A percentile compares a stretch with the other conserved stretches of the same genome.
These are phyloP conservation scores for Teratosphaeria gauchensis DNA, from an alignment of 2,329 filamentous ascomycete genomes.

Conservation along the genomic window DNA sequence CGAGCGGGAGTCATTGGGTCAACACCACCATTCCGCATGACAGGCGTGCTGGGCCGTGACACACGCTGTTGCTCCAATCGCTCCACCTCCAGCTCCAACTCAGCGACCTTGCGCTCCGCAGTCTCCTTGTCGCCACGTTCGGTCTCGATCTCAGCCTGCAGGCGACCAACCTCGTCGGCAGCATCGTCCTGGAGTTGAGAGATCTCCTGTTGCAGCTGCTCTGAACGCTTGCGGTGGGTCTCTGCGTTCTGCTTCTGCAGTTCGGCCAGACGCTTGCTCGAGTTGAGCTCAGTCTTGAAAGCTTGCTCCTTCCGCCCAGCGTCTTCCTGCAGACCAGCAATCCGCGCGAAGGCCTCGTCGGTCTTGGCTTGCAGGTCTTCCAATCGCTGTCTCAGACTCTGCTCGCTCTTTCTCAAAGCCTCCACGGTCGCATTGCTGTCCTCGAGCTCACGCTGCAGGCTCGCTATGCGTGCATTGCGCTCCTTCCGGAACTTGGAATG, in stretches of 20 bases:
- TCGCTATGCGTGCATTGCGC: slow-evolving; percentile 79
- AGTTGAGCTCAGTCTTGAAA: slow-evolving; percentile 78
- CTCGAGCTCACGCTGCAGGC: slow-evolving; percentile 80
- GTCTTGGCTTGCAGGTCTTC: slow-evolving; percentile 78
- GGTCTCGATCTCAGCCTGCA: slow-evolving; percentile 42
- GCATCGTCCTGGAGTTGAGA: slow-evolving; percentile 59
- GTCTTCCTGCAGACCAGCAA: slow-evolving; percentile 78
- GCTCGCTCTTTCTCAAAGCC: slow-evolving; percentile 67
- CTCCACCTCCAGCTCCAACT: slow-evolving; percentile 55
- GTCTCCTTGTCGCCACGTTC: slow-evolving; percentile 51
- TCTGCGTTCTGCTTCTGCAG: slow-evolving; percentile 68
- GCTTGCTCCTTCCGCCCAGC: slow-evolving; percentile 74
- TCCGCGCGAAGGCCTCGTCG: slow-evolving; percentile 69
- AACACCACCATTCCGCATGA: slow-evolving; percentile 30
- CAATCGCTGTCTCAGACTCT: slow-evolving; percentile 68
- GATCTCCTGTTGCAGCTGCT: slow-evolving; percentile 56
- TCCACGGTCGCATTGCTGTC: slow-evolving; percentile 72
- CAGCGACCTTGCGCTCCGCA: slow-evolving; percentile 52
- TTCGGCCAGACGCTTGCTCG: slow-evolving; percentile 69
- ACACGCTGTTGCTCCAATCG: slow-evolving; percentile 37
- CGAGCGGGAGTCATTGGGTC: slow-evolving; percentile 19
- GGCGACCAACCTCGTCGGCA: slow-evolving; percentile 44
- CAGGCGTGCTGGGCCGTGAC: slow-evolving; percentile 41
- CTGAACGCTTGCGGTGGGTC: slow-evolving; percentile 60
- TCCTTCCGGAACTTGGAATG: slow-evolving; percentile 87